Evolutionary conservation across 352 stramenopile genomes (phyloP).

Genomic region (Phytopythium ostracodes): DNA sequence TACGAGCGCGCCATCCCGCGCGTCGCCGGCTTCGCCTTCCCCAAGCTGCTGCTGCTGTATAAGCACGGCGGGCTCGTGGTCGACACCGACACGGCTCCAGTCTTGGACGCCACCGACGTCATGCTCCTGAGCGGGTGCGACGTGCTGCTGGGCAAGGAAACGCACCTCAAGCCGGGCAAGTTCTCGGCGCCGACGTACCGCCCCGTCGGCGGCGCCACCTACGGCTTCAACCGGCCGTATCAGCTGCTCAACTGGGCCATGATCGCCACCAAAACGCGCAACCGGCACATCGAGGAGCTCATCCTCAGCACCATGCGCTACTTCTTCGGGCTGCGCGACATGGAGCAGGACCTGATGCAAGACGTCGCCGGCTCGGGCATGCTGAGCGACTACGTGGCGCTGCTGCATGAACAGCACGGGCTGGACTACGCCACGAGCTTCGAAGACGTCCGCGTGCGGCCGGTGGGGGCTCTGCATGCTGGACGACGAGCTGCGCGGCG

Average conservation of each 20-base stretch:
- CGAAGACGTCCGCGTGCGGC: background rate
- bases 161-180: background rate
- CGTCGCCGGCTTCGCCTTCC: slow-evolving; percentile 14
- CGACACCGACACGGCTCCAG: slow-evolving; percentile 10
- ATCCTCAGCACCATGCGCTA: slow-evolving; percentile 7
- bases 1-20: slow-evolving; percentile 10
- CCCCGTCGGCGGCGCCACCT: background rate
- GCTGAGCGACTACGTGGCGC: slow-evolving; percentile 15
- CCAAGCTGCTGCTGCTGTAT: slow-evolving; percentile 17
- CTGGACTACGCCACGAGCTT: slow-evolving; percentile 8
- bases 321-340: slow-evolving; percentile 15
- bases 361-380: slow-evolving; percentile 14
- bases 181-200: slow-evolving; percentile 6
- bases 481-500: background rate
- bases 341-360: slow-evolving; percentile 11
- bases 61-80: slow-evolving; percentile 12
- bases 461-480: slow-evolving; percentile 2
- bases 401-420: slow-evolving; percentile 12
- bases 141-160: slow-evolving; percentile 15
- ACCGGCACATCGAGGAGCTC: slow-evolving; percentile 9
- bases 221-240: slow-evolving; percentile 9
- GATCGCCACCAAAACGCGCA: slow-evolving; percentile 5
- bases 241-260: slow-evolving; percentile 17
- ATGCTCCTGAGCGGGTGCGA: slow-evolving; percentile 3
- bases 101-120: background rate